Base-by-base conservation (phyloP, 202 grass and related monocot genomes). In the Carex arenaria region DNA sequence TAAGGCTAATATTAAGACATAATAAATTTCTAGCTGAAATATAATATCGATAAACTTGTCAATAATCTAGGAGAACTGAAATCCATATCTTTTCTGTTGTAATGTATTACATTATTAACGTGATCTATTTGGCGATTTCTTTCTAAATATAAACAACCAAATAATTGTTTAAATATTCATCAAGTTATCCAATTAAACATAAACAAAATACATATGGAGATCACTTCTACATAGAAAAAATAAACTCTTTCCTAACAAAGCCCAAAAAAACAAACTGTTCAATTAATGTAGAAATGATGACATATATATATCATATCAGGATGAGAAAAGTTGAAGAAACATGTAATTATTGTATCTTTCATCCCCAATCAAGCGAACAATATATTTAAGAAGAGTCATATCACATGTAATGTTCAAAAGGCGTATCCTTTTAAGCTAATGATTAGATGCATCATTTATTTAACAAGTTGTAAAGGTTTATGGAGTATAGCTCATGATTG, bases 391-490 rank as follows among this genome's bases (percentile, higher is more conserved):
- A 38, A n/a, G 15, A 73, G 15, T 31, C 13, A 75, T 75, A 6
- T 18, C 23, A 55, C 22, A 75, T 55, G 72, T 75, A 55, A 75
- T 54, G 49, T 75, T 75, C 7, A 54, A 75, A 49, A 31, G 71
- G 22, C 12, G 10, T 14, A 55, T 54, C 71, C 49, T 31, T 75
- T 11, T 75, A 15, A 22, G 47, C 23, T 55, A 52, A 75, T 55
- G 71, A 75, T 30, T 75, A 54, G 22, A 31, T 31, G 72, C 23
- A 75, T 55, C 49, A 75, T 28, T 55, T 55, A 52, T 75, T 56
- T 75, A 70, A 75, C 49, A 11, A 31, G 47, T 55, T 75, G 72
- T 54, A 75, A 75, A 75, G 72, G 45, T 75, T 75, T 26, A 49
- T 72, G 68, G n/a, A 47, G 42, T 22, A 72, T 22, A 72, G 9